phyloP scores from a whole-genome alignment of 139 green algal genomes.

The Tetraselmis striata region DNA sequence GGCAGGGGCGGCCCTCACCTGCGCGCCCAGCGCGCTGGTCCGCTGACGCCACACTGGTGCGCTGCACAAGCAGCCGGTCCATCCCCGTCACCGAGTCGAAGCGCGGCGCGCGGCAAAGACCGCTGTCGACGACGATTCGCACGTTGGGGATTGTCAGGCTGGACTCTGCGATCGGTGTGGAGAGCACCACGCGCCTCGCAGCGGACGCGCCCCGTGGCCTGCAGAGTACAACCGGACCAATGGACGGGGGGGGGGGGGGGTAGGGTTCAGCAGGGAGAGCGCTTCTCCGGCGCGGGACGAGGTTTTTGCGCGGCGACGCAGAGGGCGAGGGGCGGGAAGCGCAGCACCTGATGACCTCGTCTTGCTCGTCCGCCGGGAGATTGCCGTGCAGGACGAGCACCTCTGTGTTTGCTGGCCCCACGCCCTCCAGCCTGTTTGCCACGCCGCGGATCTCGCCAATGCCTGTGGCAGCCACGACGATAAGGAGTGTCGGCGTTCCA shows the following conservation, averaged over 20 bases:
- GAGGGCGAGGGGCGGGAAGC: no score
- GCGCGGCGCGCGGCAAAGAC: slow-evolving; percentile 26
- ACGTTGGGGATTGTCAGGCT: slow-evolving; percentile 60
- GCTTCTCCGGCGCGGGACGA: no score
- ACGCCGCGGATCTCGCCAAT: slow-evolving; percentile 42
- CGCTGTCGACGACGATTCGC: slow-evolving; percentile 56
- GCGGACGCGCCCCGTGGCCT: background rate
- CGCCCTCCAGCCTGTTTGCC: slow-evolving; percentile 1
- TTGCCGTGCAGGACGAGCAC: slow-evolving; percentile 51
- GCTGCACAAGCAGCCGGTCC: slow-evolving; percentile 20
- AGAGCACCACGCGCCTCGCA: slow-evolving; percentile 38
- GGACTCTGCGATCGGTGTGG: slow-evolving; percentile 52
- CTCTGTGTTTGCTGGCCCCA: slow-evolving; percentile 9
- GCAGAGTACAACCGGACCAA: no score
- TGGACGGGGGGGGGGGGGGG: no score
- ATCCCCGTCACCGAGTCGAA: slow-evolving; percentile 40
- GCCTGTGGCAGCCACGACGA: no score
- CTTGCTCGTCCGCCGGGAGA: slow-evolving; percentile 42
- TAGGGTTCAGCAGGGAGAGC: no score
- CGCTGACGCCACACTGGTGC: slow-evolving; percentile 36
- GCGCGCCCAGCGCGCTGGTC: slow-evolving; percentile 50
- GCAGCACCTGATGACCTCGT: slow-evolving; percentile 34
- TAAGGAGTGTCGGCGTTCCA: no score
- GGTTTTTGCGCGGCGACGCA: no score
- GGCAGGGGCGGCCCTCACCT: no score